Evolutionary conservation across 768 basidiomycete genomes (phyloP).

Genomic region (Polyporus arcularius): DNA sequence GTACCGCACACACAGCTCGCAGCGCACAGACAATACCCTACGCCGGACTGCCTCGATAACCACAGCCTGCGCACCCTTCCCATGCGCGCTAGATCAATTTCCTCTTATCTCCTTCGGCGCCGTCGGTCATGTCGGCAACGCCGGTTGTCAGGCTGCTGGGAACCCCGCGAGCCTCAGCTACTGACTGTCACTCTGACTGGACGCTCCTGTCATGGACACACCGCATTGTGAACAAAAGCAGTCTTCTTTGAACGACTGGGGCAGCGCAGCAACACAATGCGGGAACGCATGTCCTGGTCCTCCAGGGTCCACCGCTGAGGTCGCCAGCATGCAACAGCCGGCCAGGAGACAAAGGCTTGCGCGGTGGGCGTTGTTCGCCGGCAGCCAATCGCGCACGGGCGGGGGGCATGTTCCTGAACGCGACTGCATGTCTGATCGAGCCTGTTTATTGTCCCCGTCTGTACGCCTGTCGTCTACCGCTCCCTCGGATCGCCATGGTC

Average conservation of each 20-base stretch:
- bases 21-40: background rate
- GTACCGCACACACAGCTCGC: background rate
- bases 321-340: background rate
- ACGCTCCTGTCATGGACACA: background rate
- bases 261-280: background rate
- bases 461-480: background rate
- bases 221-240: background rate
- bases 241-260: background rate
- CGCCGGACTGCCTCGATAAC: too few species aligned
- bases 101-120: slow-evolving; percentile 3
- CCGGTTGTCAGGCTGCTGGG: slow-evolving; percentile 9
- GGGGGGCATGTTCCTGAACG: slow-evolving; percentile 2
- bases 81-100: background rate
- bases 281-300: background rate
- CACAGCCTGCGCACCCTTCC: background rate
- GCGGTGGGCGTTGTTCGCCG: slow-evolving; percentile 6
- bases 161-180: background rate
- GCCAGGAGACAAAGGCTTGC: slow-evolving; percentile 3
- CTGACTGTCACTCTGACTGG: background rate
- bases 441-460: slow-evolving; percentile 1
- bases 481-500: slow-evolving; percentile 11
- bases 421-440: slow-evolving; percentile 2
- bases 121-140: slow-evolving; percentile 16
- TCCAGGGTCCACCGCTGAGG: background rate
- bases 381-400: slow-evolving; percentile 7